These are phyloP conservation scores for Candida sp. DNA, from an alignment of 1,139 yeast genomes.

Conservation along the genomic window DNA sequence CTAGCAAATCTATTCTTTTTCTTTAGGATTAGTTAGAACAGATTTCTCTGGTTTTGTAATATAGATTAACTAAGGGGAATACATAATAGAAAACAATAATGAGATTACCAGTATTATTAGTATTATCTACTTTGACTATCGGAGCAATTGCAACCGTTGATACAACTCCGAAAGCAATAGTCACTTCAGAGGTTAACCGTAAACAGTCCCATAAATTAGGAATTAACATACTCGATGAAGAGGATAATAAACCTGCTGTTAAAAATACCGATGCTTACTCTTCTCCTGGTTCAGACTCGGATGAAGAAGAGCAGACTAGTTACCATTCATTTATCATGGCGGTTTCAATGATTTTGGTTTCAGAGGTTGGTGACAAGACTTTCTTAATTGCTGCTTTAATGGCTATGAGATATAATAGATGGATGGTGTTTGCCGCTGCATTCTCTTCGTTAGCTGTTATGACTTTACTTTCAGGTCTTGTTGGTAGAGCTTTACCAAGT, in stretches of 20 bases:
- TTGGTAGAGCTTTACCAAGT: conserved; percentile 90
- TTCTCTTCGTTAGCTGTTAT: conserved; percentile 82
- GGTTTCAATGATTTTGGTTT: conserved; percentile 81
- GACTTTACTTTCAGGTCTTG: conserved; percentile 87
- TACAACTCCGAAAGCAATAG: conserved; percentile 2
- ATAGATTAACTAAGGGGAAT: no score
- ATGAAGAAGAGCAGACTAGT: conserved; percentile 19
- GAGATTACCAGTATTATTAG: background rate
- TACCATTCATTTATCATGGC: conserved; percentile 62
- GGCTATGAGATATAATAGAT: conserved; percentile 93
- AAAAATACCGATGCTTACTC: conserved; percentile 8
- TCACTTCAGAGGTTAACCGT: conserved; percentile 4
- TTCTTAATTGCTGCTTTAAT: conserved; percentile 93
- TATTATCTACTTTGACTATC: background rate
- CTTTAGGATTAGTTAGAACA: background rate
- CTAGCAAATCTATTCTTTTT: background rate
- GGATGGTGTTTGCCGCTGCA: conserved; percentile 83
- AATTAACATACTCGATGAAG: conserved; percentile 21
- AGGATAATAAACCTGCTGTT: conserved; percentile 31
- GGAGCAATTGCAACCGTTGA: conserved; percentile 1
- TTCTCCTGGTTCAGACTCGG: conserved; percentile 4
- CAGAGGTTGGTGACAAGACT: conserved; percentile 97
- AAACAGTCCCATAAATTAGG: conserved; percentile 17
- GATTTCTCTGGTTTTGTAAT: no score
- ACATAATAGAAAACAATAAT: background rate